Evolutionary conservation across 352 stramenopile species (phyloP), one percentile per base, ranked within the genome.

Genomic region (Pythium rishiriense): DNA sequence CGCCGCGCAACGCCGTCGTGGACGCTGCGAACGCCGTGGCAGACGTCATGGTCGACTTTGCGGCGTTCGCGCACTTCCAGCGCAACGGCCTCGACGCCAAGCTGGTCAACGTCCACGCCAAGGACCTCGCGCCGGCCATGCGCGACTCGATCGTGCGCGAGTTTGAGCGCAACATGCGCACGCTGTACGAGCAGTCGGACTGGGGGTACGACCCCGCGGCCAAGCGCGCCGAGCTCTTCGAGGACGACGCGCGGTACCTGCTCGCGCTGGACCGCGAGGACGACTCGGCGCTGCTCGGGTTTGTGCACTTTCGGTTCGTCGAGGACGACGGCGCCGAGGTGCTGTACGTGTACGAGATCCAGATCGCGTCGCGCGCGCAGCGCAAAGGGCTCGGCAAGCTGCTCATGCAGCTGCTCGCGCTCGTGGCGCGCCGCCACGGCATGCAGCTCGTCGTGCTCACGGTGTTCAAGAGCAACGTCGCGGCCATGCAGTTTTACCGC

Each of bases 271-370:
- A 15, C 35, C 49, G 2, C 3, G 48, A n/a, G 43, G 64, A 60
- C 4, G 12, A 56, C 4, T 9, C 58, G 3, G 58, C 66, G 47
- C 68, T 97, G 17, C 69, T 83, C 17, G 89, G 69, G 10, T 98
- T 98, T 66, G 76, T 83, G 22, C 95, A 98, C 70, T 98, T 97
- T 79, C 93, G 93, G 19, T 98, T 98, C 63, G 81, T 98, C 58
- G 81, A 90, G 33, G 91, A 98, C 62, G 91, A 98, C 54, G 87
- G 89, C 21, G 87, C 90, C 22, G 64, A 85, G 1, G 91, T 97
- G 24, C 69, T 97, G 31, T 98, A 98, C 75, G 70, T 98, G 8
- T 98, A 97, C 74, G 95, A 98, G 78, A 82, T 98, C 35, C 95
- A 98, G 75, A 75, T 98, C 54, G 70, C 75, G 11, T 26, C 69